A percentile compares a stretch with the other conserved stretches of the same genome.
Conservation (phyloP, 176 grass and related monocot genomes). For the Urochloa ruziziensis region DNA sequence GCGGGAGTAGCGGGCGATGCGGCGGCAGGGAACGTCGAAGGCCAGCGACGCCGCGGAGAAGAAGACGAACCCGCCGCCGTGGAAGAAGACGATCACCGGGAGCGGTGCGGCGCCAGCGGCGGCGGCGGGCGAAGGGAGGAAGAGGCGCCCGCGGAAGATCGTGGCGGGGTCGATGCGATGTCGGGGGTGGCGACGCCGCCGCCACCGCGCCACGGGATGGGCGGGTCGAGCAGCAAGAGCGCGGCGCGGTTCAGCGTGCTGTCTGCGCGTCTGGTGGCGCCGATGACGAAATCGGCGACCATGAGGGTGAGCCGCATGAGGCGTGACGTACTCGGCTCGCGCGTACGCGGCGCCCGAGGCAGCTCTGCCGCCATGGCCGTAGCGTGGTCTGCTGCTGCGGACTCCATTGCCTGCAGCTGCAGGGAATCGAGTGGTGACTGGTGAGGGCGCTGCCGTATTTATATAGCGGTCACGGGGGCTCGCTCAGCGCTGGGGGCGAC, state of each 20-base stretch:
- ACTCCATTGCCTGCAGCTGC: neutral
- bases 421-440: too few relatives aligned
- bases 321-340: conserved; percentile 53
- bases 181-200: conserved; percentile 56
- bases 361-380: conserved; percentile 9
- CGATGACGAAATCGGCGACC: conserved; percentile 26
- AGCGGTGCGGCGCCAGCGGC: neutral
- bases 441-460: too few relatives aligned
- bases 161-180: conserved; percentile 20
- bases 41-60: conserved; percentile 46
- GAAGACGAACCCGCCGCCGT: conserved; percentile 83
- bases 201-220: conserved; percentile 41
- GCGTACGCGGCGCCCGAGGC: conserved; percentile 12
- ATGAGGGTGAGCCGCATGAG: conserved; percentile 29
- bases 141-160: conserved; percentile 60
- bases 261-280: conserved; percentile 48
- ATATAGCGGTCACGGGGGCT: too few relatives aligned
- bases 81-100: conserved; percentile 76
- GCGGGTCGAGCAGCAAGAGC: conserved; percentile 42
- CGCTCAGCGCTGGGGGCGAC: too few relatives aligned
- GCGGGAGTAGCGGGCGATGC: conserved; percentile 35
- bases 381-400: neutral
- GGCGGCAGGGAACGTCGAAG: conserved; percentile 62
- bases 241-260: conserved; percentile 66
- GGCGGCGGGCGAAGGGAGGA: conserved; percentile 11